phyloP scores from a whole-genome alignment of 139 green algal species.

The Haematococcus sp. region DNA sequence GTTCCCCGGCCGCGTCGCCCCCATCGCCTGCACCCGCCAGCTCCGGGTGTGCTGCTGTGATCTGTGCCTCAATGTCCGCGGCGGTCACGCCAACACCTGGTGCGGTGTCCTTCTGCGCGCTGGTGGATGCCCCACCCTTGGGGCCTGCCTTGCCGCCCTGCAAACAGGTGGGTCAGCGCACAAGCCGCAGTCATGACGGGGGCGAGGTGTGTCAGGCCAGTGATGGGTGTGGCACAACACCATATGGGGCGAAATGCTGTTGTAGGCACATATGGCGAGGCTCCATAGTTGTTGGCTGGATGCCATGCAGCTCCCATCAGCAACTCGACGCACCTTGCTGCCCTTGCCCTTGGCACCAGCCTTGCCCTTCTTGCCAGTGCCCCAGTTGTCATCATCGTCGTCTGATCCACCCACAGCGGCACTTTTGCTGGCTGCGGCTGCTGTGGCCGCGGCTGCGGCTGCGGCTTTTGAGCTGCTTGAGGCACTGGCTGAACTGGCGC shows the following conservation, averaged over 20 bases:
- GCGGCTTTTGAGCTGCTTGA: neutral
- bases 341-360: constrained; percentile 48
- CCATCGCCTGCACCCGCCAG: constrained; percentile 47
- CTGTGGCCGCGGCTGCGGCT: neutral
- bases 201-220: too few species aligned
- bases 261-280: neutral
- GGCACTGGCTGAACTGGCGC: neutral
- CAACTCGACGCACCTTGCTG: constrained; percentile 17
- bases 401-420: neutral
- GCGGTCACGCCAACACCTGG: constrained; percentile 21
- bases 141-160: constrained; percentile 7
- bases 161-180: too few species aligned
- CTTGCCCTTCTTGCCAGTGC: constrained; percentile 32
- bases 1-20: constrained; percentile 10
- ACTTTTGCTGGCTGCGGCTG: constrained; percentile 16
- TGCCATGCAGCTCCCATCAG: neutral
- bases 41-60: constrained; percentile 52
- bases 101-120: constrained; percentile 10
- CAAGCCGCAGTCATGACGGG: too few species aligned
- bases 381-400: constrained; percentile 26
- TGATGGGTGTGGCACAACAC: too few species aligned
- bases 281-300: constrained; percentile 10
- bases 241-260: too few species aligned
- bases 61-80: constrained; percentile 26
- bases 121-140: constrained; percentile 4